Evolutionary conservation across 169 alveolate species (phyloP), one percentile per base, ranked within the genome.

Genomic region (Plasmodium knowlesi): DNA sequence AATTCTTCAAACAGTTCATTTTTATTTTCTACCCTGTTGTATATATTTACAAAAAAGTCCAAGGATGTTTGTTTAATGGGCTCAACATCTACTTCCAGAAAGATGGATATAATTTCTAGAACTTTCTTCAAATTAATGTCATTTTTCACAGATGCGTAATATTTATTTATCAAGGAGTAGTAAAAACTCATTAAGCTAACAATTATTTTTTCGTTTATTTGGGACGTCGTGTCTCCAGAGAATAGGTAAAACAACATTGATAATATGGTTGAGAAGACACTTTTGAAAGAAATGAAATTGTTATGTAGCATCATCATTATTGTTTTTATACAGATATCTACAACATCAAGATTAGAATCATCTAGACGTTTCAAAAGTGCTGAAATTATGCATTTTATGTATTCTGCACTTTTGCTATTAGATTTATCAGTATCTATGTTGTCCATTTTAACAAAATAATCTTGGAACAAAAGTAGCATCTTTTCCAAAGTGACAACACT

Each of bases 131-230:
- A 88, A 88, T 88, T 88, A 54, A 88, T 88, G 50, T 88, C 80
- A 61, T 88, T 67, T 88, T 88, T 88, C 82, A 88, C 94, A 39
- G 94, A 46, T 78, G 94, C 71, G 53, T 88, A 88, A 57, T 88
- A 88, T 78, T 88, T 88, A 30, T 88, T 88, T 78, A 88, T 88
- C 82, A 88, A 79, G 71, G 90, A 88, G 41, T 88, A 88, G 88
- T 88, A 88, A 88, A 88, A 88, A 79, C 94, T 88, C 94, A 88
- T 88, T 79, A 88, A 88, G 82, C 94, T 79, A 78, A 88, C 94
- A 79, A 88, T 88, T 88, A 88, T 88, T 67, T 88, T 88, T 79
- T 88, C 94, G 79, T 88, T 88, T 88, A 79, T 80, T 88, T 88
- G 82, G 53, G 84, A 84, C 46, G 85, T 78, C 8, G 72, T 72